Base-by-base conservation (phyloP, 495 filamentous ascomycete species). In the Trichoderma gamsii region DNA sequence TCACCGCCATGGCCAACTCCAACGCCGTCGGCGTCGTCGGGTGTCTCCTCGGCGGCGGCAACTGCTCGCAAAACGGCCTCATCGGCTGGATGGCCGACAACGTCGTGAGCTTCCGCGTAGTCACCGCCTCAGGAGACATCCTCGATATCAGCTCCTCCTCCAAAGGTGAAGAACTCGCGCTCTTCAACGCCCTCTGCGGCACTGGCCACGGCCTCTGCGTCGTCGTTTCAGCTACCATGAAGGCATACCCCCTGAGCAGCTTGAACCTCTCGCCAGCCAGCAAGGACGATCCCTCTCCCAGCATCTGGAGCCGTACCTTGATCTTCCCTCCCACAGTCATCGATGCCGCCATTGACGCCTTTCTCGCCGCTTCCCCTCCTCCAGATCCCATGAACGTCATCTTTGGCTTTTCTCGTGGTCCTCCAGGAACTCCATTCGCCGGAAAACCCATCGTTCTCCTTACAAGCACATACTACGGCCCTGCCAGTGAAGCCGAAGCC, bases 161-260 rank as follows among this genome's bases (percentile, higher is more conserved):
- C 6, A 64, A 49, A 15, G 67, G 66, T 11, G 68, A 73, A 46
- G 68, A 78, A 27, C 41, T 43, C 21, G 74, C 78, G 23, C 71
- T 79, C 25, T 77, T 79, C 75, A 74, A 74, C 75, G 76, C 70
- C 13, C 69, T 80, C 25, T 73, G 76, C 41, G 79, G 77, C 13
- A 75, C 73, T 4, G 77, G 77, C 13, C 69, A 71, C 49, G 79
- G 78, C 11, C 76, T 77, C 23, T 82, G 83, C 16, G 81, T 83
- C 41, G 77, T 86, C 23, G 77, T 76, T n/a, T 81, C 82, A 52
- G 66, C 85, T 66, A 82, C 79, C 2, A 80, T 84, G 77, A 82
- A 82, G 51, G 80, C 84, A 35, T 80, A 82, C 16, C 83, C 82
- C 16, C 70, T 70, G 16, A 63, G 67, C 44, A 61, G 38, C 46